Evolutionary conservation across 345 rosid species (phyloP).

Genomic region (Corymbia maculata): DNA sequence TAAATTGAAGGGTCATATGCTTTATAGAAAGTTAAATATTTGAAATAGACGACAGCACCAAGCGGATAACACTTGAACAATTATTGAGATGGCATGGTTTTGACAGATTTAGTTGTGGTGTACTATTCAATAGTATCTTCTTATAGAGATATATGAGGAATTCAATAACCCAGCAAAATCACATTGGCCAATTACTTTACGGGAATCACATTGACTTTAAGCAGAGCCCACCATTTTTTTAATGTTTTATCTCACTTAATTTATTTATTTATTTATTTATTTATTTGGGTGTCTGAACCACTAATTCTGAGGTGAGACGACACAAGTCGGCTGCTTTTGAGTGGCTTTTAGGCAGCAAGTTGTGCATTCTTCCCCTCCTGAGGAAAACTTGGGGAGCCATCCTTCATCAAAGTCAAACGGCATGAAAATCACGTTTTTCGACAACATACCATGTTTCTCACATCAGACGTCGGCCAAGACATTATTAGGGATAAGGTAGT

Average conservation of each 20-base stretch:
- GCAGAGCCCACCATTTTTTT: background rate
- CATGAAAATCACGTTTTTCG: background rate
- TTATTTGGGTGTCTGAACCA: background rate
- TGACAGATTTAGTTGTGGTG: background rate
- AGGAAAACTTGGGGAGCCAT: background rate
- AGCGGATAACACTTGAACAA: background rate
- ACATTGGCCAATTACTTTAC: background rate
- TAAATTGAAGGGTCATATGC: background rate
- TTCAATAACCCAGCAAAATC: background rate
- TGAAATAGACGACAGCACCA: background rate
- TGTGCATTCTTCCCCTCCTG: background rate
- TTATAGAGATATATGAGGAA: background rate
- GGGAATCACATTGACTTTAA: background rate
- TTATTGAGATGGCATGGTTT: background rate
- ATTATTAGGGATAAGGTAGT: background rate
- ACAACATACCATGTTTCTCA: background rate
- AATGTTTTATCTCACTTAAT: background rate
- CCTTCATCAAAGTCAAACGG: background rate
- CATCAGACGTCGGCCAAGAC: background rate
- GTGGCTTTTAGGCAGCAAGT: background rate
- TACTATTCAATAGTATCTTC: background rate
- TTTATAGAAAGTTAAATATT: background rate
- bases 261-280: background rate
- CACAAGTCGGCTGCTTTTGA: background rate
- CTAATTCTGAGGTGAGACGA: background rate